A percentile compares a stretch with the other conserved stretches of the same genome.
These are phyloP conservation scores for Patellaria atrata DNA, from an alignment of 495 filamentous ascomycete genomes.

Conservation along the genomic window DNA sequence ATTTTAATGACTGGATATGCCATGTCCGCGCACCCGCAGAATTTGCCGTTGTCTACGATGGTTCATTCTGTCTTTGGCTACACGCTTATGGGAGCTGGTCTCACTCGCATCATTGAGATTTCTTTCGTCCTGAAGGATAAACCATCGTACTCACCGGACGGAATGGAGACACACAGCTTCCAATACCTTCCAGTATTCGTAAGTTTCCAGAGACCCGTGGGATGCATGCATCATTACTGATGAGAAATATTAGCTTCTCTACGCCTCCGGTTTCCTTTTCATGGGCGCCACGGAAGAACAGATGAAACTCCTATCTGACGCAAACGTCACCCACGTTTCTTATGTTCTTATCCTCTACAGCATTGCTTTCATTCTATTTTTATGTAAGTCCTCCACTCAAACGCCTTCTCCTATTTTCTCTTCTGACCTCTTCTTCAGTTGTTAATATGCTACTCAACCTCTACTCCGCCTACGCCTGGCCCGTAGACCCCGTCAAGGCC, in stretches of 20 bases:
- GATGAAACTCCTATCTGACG: conserved; percentile 57
- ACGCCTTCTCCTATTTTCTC: not conserved
- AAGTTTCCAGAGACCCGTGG: conserved; percentile 29
- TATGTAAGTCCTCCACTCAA: conserved; percentile 49
- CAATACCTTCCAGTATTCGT: conserved; percentile 88
- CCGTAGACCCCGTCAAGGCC: conserved; percentile 4
- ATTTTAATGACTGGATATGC: conserved; percentile 88
- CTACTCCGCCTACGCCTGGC: conserved; percentile 51
- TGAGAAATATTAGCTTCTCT: conserved; percentile 49
- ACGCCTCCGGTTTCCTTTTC: conserved; percentile 89
- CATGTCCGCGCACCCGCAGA: conserved; percentile 82
- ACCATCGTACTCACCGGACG: conserved; percentile 39
- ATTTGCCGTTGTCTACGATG: conserved; percentile 68
- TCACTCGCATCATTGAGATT: conserved; percentile 79
- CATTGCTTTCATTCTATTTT: conserved; percentile 76
- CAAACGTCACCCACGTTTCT: conserved; percentile 71
- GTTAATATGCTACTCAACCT: conserved; percentile 70
- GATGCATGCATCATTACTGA: conserved; percentile 6
- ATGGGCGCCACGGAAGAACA: conserved; percentile 97
- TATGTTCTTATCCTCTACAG: conserved; percentile 87
- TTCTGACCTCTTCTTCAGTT: conserved; percentile 29
- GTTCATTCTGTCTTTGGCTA: conserved; percentile 90
- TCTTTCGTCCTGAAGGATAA: conserved; percentile 71
- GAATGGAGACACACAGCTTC: conserved; percentile 65
- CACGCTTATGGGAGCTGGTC: conserved; percentile 80